phyloP scores from a whole-genome alignment of 2,329 filamentous ascomycete species.

The Nothomitra cinnamomea region DNA sequence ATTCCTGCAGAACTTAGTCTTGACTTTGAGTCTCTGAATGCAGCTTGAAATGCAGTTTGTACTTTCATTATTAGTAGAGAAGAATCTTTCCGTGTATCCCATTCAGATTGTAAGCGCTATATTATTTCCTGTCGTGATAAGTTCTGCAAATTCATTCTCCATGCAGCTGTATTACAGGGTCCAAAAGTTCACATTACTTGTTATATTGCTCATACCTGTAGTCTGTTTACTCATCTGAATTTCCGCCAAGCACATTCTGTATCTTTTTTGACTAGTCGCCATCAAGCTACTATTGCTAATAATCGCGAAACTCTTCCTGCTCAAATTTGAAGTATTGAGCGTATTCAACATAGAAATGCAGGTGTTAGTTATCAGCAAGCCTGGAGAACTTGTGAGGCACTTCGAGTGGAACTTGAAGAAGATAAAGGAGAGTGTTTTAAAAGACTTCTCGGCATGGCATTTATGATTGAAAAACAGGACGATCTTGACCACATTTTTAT shows the following conservation, averaged over 20 bases:
- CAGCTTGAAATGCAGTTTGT: neutral
- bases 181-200: too few species aligned
- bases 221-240: neutral
- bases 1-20: too few species aligned
- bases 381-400: neutral
- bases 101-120: too few species aligned
- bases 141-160: too few species aligned
- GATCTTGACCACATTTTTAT: neutral
- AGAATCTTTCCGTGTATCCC: too few species aligned
- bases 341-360: too few species aligned
- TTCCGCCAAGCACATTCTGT: neutral
- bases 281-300: neutral
- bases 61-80: too few species aligned
- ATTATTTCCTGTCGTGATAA: too few species aligned
- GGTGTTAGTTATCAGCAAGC: too few species aligned
- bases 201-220: too few species aligned
- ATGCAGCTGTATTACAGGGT: too few species aligned
- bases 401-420: neutral
- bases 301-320: neutral
- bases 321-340: neutral
- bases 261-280: neutral
- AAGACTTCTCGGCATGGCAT: neutral
- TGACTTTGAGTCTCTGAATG: neutral
- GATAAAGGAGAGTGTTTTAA: neutral
- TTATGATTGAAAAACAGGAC: neutral